Evolutionary conservation across 768 basidiomycete genomes (phyloP), one percentile per base, ranked within the genome.

Genomic region (Tubosaeta brunneosetosa): DNA sequence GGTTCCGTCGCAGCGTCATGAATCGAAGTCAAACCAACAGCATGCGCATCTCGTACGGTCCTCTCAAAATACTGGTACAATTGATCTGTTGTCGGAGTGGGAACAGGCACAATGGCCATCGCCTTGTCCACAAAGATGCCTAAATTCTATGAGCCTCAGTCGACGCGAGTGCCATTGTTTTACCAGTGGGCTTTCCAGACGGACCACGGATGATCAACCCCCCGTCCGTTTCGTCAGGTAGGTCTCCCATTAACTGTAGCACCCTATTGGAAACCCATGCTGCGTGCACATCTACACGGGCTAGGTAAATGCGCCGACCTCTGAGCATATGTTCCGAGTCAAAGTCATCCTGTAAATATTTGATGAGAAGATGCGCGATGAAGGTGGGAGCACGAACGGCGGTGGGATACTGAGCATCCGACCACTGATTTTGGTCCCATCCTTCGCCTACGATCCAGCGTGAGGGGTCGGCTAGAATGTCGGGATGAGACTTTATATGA

Each of bases 381-480:
- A 77, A 27, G 32, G 34, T 12, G 11, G 46, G 25, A 27, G 25
- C 2, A 63, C 65, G n/a, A 59, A 90, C 91, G 1, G 88, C 84
- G 31, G 78, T 83, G 3, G 92, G 92, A 57, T 91, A 94, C 22
- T 74, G 64, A 9, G 73, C 66, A 12, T 73, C 75, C 7, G 76
- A 57, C 88, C 88, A 91, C 52, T 78, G 76, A 1, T 88, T 95
- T 68, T 98, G 93, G 62, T 98, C 91, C 94, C 94, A 98, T 5
- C 94, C 94, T 73, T 87, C 80, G 11, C 92, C 94, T 59, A 84
- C 74, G 40, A 97, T 80, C 91, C 91, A 97, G 5, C 63, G 71
- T 3, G 76, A 71, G 3, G 70, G 73, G 61, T 88, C 78, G 3
- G 75, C 63, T 1, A 71, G 64, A 6, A 86, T 65, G 34, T 83